Base-by-base conservation (phyloP, 768 basidiomycete species). In the Imleria badia region DNA sequence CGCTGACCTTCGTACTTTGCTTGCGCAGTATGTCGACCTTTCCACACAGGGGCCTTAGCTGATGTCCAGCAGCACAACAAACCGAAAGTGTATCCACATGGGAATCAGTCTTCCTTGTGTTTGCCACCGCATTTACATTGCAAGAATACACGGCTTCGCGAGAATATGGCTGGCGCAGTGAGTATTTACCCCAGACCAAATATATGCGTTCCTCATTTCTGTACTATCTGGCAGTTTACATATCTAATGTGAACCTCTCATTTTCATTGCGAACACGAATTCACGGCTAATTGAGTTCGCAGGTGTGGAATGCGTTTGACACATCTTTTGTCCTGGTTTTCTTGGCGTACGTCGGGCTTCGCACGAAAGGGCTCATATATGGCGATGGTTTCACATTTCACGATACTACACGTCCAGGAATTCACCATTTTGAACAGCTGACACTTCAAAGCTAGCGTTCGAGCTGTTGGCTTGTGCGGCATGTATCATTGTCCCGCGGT, bases 261-360 rank as follows among this genome's bases (percentile, higher is more conserved):
- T 58, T n/a, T 59, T 22, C 39, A 48, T 41, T 17, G 39, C 5
- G 15, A 26, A 23, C n/a, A 17, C 6, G 4, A 34, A 45, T 36
- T 51, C 44, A 47, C 35, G 51, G 50, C 48, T 42, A 42, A 33
- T 26, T 48, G 45, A 11, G 17, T 26, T 39, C 45, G 19, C 61
- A 94, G 90, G 84, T 94, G 59, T 96, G 94, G 94, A 95, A 94
- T 65, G 86, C 84, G 6, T 93, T 95, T 61, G 94, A 91, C 70
- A 85, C 88, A 22, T 78, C 81, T 0, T 91, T 91, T 66, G 78
- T 85, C 56, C 54, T 83, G 23, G 76, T 93, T 45, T 92, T 89
- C 68, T 62, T 89, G 23, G 76, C 76, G 8, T 96, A 91, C 67
- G 66, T 88, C 3, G 77, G 69, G 8, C 71, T 92, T 54, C 81